Percentiles rank a stretch among this genome's conserved stretches.
Evolutionary conservation across 2,329 filamentous ascomycete species (phyloP).

Genomic region (Beauveria pseudobassiana): DNA sequence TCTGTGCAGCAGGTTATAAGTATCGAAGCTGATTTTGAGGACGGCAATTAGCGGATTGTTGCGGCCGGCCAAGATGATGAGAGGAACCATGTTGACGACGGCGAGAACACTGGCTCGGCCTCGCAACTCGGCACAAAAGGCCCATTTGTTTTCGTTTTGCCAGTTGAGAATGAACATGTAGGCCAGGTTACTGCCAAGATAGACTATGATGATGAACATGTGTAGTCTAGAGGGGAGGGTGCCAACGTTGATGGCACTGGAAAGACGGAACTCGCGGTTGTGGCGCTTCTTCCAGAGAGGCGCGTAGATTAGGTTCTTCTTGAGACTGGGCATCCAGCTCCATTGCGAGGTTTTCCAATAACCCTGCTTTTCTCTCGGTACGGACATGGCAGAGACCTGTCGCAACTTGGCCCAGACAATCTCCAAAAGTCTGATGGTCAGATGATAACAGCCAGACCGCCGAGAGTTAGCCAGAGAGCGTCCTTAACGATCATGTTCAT

Average conservation of each 20-base stretch:
- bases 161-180: slow-evolving; percentile 59
- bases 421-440: slow-evolving; percentile 46
- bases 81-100: slow-evolving; percentile 83
- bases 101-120: slow-evolving; percentile 80
- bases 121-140: slow-evolving; percentile 72
- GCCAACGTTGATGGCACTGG: slow-evolving; percentile 50
- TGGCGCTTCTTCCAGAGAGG: slow-evolving; percentile 59
- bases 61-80: slow-evolving; percentile 79
- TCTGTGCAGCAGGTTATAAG: slow-evolving; percentile 69
- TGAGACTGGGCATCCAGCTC: slow-evolving; percentile 54
- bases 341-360: slow-evolving; percentile 54
- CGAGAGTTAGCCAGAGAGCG: slow-evolving; percentile 53
- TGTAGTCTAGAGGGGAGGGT: slow-evolving; percentile 61
- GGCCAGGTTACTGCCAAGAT: slow-evolving; percentile 51
- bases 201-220: slow-evolving; percentile 46
- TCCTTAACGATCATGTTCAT: slow-evolving; percentile 51
- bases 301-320: slow-evolving; percentile 53
- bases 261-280: slow-evolving; percentile 58
- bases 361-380: slow-evolving; percentile 41
- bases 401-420: slow-evolving; percentile 49
- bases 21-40: slow-evolving; percentile 87
- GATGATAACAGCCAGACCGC: slow-evolving; percentile 46
- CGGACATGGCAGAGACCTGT: slow-evolving; percentile 51
- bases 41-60: slow-evolving; percentile 86
- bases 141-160: slow-evolving; percentile 47